A percentile compares a stretch with the other conserved stretches of the same genome.
Evolutionary conservation across 1,284 basidiomycete species (phyloP).

Genomic region (Moesziomyces sp.): DNA sequence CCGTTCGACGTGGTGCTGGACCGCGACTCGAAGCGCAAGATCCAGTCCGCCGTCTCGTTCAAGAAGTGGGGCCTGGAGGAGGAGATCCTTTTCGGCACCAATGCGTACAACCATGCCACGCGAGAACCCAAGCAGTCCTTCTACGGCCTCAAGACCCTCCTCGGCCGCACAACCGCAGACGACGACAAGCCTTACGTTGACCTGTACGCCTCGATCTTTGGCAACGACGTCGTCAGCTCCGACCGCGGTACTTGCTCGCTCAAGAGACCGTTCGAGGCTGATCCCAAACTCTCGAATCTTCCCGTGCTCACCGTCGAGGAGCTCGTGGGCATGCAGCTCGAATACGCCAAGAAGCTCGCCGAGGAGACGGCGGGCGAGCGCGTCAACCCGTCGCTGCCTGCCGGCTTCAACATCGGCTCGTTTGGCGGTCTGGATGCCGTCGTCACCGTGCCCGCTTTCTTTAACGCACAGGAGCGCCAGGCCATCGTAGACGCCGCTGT

Average conservation of each 20-base stretch:
- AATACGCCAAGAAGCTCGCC: slow-evolving; percentile 88
- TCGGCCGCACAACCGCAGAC: slow-evolving; percentile 71
- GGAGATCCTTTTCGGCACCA: slow-evolving; percentile 87
- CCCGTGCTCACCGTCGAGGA: slow-evolving; percentile 76
- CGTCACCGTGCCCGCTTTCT: slow-evolving; percentile 66
- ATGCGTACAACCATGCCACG: slow-evolving; percentile 86
- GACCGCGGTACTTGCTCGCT: slow-evolving; percentile 52
- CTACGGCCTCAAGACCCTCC: slow-evolving; percentile 85
- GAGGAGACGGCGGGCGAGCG: slow-evolving; percentile 75
- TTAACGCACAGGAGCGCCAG: slow-evolving; percentile 79
- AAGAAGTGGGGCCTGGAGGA: slow-evolving; percentile 57
- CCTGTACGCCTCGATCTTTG: slow-evolving; percentile 49
- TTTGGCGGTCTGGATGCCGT: slow-evolving; percentile 65
- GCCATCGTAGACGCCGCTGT: slow-evolving; percentile 85
- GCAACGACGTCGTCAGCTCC: slow-evolving; percentile 50
- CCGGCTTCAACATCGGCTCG: slow-evolving; percentile 53
- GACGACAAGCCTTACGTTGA: slow-evolving; percentile 37
- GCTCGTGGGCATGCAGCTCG: slow-evolving; percentile 91
- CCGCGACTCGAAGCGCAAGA: slow-evolving; percentile 96
- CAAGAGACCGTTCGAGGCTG: slow-evolving; percentile 40
- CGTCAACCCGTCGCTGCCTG: slow-evolving; percentile 51
- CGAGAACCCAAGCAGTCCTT: slow-evolving; percentile 90
- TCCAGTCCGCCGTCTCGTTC: slow-evolving; percentile 77
- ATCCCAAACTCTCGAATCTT: slow-evolving; percentile 36
- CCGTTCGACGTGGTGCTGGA: slow-evolving; percentile 97